phyloP scores from a whole-genome alignment of 2,329 filamentous ascomycete genomes.

The Aschersonia sp. region DNA sequence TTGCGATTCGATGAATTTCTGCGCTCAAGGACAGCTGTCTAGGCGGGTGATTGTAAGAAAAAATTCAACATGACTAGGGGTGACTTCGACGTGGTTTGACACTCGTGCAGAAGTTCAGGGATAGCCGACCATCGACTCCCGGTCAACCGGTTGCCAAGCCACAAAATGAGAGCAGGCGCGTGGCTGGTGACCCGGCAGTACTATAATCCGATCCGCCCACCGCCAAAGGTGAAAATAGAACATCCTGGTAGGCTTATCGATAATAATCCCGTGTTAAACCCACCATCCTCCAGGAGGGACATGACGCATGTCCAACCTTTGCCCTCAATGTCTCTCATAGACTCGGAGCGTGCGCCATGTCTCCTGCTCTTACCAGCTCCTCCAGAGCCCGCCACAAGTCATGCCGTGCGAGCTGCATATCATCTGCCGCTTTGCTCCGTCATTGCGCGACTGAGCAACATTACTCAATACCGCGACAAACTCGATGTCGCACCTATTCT shows the following conservation, averaged over 20 bases:
- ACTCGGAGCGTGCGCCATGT: conserved; percentile 14
- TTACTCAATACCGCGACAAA: too few relatives aligned
- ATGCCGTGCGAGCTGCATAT: too few relatives aligned
- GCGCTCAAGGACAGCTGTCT: conserved; percentile 1
- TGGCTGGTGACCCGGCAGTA: neutral
- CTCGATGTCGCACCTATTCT: conserved; percentile 19
- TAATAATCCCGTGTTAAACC: too few relatives aligned
- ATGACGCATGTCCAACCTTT: too few relatives aligned
- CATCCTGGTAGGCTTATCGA: too few relatives aligned
- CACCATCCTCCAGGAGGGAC: too few relatives aligned
- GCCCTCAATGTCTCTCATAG: neutral
- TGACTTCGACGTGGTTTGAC: conserved; percentile 3
- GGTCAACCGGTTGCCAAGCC: neutral
- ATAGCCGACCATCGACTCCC: conserved; percentile 3
- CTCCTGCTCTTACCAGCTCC: conserved; percentile 51
- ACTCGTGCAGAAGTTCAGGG: conserved; percentile 3
- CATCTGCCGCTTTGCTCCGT: conserved; percentile 16
- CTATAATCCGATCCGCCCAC: neutral
- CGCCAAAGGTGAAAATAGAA: too few relatives aligned
- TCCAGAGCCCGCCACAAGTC: conserved; percentile 33
- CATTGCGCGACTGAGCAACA: conserved; percentile 30
- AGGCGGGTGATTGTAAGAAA: conserved; percentile 3
- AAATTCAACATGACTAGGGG: conserved; percentile 1
- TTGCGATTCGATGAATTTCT: conserved; percentile 3
- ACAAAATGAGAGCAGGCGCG: neutral